A percentile compares a stretch with the other conserved stretches of the same genome.
Conservation (phyloP, 164 flowering plant species). For the Vitis labrusca region DNA sequence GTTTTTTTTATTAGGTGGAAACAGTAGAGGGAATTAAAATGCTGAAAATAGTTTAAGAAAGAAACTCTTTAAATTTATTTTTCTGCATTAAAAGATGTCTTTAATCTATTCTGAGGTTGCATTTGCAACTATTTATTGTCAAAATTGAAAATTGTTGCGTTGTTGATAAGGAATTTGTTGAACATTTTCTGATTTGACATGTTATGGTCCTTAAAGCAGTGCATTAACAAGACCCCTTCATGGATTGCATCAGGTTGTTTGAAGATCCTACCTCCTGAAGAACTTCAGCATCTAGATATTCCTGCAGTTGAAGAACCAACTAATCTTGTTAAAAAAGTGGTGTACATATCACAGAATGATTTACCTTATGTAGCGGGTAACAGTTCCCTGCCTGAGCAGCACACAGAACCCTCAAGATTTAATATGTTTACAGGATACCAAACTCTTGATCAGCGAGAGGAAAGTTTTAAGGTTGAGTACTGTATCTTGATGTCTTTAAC, state of each 20-base stretch:
- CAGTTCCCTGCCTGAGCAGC: conserved; percentile 24
- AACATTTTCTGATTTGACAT: no score
- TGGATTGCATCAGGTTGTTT: conserved; percentile 66
- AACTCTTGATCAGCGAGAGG: conserved; percentile 65
- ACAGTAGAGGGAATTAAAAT: no score
- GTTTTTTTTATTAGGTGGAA: no score
- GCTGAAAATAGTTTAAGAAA: no score
- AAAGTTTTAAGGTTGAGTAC: conserved; percentile 67
- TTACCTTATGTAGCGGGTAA: conserved; percentile 27
- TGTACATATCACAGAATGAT: conserved; percentile 52
- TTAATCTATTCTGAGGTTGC: no score
- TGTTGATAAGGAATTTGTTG: background rate
- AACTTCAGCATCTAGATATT: conserved; percentile 65
- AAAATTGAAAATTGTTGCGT: background rate
- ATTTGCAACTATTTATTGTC: background rate
- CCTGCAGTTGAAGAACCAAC: conserved; percentile 35
- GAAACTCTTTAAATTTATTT: no score
- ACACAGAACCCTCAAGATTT: conserved; percentile 46
- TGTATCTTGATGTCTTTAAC: conserved; percentile 15
- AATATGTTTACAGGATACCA: conserved; percentile 87
- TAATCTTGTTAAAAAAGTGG: conserved; percentile 45
- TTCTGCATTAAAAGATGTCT: no score
- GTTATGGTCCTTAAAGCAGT: background rate
- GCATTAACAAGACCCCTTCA: conserved; percentile 3
- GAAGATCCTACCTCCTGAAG: conserved; percentile 73